Conservation (phyloP, 352 stramenopile species). For the Phytophthora parvispora region DNA sequence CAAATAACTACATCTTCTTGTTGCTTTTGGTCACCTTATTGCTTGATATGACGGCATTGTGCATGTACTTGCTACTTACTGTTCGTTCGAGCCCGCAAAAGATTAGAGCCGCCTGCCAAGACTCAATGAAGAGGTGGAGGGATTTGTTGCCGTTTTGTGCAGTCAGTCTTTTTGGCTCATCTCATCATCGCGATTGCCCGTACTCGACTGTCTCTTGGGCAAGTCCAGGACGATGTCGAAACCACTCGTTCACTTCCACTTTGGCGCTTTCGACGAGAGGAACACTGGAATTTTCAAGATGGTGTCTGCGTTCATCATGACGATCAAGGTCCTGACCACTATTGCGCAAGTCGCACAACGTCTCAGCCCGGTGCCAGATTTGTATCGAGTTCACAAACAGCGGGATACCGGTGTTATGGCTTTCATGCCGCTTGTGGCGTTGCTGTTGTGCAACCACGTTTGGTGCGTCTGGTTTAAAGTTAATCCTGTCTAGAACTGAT, state of each 20-base stretch:
- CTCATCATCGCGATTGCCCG: constrained; percentile 8
- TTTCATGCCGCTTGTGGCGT: constrained; percentile 26
- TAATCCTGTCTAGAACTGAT: no score
- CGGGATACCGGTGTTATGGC: constrained; percentile 28
- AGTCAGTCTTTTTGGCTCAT: no score
- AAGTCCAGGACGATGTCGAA: background rate
- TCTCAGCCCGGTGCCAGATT: constrained; percentile 32
- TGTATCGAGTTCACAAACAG: constrained; percentile 29
- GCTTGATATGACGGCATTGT: no score
- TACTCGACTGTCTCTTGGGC: constrained; percentile 6
- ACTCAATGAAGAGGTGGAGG: no score
- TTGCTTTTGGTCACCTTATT: no score
- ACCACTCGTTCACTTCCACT: constrained; percentile 4
- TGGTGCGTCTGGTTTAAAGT: constrained; percentile 33
- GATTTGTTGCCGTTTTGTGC: no score
- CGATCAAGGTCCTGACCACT: constrained; percentile 35
- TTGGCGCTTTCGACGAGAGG: background rate
- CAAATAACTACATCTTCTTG: no score
- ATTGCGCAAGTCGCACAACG: constrained; percentile 28
- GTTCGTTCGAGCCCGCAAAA: no score
- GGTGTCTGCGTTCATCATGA: constrained; percentile 29
- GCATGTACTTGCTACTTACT: no score
- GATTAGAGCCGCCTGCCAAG: no score
- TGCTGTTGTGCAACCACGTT: constrained; percentile 40
- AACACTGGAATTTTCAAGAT: constrained; percentile 6